These are phyloP conservation scores for Erodium trifolium DNA, from an alignment of 441 rosid genomes.

Conservation along the genomic window DNA sequence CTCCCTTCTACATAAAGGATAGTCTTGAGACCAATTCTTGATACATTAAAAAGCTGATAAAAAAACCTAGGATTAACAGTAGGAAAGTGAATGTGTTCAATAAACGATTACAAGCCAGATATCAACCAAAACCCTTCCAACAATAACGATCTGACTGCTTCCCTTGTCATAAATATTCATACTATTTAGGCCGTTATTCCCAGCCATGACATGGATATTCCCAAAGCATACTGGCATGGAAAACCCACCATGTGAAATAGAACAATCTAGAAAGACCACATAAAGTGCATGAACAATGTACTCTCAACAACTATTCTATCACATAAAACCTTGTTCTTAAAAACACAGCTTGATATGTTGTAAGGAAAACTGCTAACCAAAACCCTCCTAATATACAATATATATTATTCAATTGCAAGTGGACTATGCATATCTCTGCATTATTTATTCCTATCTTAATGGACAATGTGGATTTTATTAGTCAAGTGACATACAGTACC, in stretches of 20 bases:
- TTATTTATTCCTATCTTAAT: neutral
- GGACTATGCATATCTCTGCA: neutral
- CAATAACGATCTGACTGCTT: neutral
- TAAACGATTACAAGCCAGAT: neutral
- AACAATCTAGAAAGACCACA: neutral
- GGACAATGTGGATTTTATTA: constrained; percentile 6
- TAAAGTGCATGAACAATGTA: neutral
- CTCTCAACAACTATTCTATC: neutral
- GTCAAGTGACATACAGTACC: constrained; percentile 35
- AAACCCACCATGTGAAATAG: constrained; percentile 7
- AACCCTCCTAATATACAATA: neutral
- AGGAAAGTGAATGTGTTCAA: neutral
- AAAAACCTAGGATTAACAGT: neutral
- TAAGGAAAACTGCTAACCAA: neutral
- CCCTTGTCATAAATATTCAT: neutral
- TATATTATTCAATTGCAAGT: neutral
- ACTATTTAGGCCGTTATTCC: neutral
- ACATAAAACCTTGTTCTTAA: constrained; percentile 5
- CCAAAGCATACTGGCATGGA: neutral
- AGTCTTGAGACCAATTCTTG: no score
- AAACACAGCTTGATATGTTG: neutral
- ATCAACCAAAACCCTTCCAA: neutral
- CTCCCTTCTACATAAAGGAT: no score
- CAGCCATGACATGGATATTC: neutral
- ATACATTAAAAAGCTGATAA: no score